phyloP scores from a whole-genome alignment of 805 yeast genomes.

The Myxozyma sirexii region DNA sequence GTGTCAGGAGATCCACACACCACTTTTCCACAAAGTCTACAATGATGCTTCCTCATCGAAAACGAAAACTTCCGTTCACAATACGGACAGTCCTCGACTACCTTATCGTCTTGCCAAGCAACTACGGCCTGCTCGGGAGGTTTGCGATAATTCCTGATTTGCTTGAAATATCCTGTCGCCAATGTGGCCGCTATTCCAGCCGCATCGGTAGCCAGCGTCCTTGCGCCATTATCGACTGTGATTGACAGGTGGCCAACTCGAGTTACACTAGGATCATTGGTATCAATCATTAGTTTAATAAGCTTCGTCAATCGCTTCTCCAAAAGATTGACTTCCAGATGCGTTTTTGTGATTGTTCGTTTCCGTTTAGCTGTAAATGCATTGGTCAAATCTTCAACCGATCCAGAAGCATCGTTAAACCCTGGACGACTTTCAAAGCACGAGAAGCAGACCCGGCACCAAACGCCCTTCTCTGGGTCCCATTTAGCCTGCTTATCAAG shows the following conservation, averaged over 20 bases:
- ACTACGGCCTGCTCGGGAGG: slow-evolving; percentile 52
- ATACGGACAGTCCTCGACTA: slow-evolving; percentile 57
- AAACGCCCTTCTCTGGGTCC: slow-evolving; percentile 55
- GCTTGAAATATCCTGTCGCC: slow-evolving; percentile 33
- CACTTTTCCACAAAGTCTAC: slow-evolving; percentile 81
- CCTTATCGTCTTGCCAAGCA: slow-evolving; percentile 65
- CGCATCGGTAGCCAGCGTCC: slow-evolving; percentile 38
- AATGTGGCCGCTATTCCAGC: slow-evolving; percentile 22
- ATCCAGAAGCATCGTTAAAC: slow-evolving; percentile 51
- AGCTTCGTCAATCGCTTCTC: slow-evolving; percentile 55
- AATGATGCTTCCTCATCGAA: slow-evolving; percentile 78
- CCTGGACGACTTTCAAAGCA: slow-evolving; percentile 65
- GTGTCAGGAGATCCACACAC: slow-evolving; percentile 69
- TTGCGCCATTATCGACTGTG: slow-evolving; percentile 33
- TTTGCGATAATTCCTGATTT: slow-evolving; percentile 40
- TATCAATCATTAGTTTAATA: slow-evolving; percentile 20
- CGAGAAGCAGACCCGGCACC: slow-evolving; percentile 68
- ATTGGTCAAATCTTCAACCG: slow-evolving; percentile 49
- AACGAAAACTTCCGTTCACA: slow-evolving; percentile 64
- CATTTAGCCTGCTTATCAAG: slow-evolving; percentile 53
- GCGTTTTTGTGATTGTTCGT: slow-evolving; percentile 50
- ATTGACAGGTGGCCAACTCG: slow-evolving; percentile 33
- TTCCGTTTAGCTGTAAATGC: slow-evolving; percentile 50
- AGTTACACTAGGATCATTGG: slow-evolving; percentile 36
- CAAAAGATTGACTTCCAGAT: slow-evolving; percentile 57